Percentiles rank a stretch among this genome's conserved stretches.
Conservation (phyloP, 331 rosid species). For the Acacia pycnantha region DNA sequence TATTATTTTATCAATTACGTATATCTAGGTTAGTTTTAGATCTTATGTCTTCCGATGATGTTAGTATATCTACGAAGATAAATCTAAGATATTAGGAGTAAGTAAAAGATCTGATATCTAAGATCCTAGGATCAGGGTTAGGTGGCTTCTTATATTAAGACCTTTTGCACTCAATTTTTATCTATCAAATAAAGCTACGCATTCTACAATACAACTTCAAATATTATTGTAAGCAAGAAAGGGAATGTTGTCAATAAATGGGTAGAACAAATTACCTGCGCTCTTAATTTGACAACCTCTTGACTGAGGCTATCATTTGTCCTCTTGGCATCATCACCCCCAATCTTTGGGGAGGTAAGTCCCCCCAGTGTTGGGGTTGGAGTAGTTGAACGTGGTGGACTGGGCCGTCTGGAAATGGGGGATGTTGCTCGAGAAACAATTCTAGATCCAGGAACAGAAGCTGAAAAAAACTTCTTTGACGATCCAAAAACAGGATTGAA, state of each 20-base stretch:
- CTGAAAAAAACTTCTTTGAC: conserved; percentile 96
- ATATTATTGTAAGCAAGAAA: conserved; percentile 12
- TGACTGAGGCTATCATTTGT: conserved; percentile 89
- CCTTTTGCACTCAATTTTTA: neutral
- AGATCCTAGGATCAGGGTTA: neutral
- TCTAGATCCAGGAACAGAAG: conserved; percentile 99
- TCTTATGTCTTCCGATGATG: neutral
- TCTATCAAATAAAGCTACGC: neutral
- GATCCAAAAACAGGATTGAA: conserved; percentile 98
- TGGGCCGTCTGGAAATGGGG: conserved; percentile 95
- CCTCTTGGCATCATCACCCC: conserved; percentile 83
- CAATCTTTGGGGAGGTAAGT: conserved; percentile 92
- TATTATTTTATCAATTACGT: neutral
- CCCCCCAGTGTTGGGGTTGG: conserved; percentile 99
- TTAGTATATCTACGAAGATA: neutral
- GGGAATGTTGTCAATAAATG: neutral
- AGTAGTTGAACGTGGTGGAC: conserved; percentile 99
- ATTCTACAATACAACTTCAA: neutral
- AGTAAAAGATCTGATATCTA: neutral
- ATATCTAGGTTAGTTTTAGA: neutral
- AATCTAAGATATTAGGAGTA: neutral
- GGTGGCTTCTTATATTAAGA: neutral
- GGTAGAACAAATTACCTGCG: conserved; percentile 61
- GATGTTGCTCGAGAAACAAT: conserved; percentile 98
- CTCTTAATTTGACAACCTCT: conserved; percentile 90